Evolutionary conservation across 169 alveolate species (phyloP).

Genomic region (Cryptosporidium sp.): DNA sequence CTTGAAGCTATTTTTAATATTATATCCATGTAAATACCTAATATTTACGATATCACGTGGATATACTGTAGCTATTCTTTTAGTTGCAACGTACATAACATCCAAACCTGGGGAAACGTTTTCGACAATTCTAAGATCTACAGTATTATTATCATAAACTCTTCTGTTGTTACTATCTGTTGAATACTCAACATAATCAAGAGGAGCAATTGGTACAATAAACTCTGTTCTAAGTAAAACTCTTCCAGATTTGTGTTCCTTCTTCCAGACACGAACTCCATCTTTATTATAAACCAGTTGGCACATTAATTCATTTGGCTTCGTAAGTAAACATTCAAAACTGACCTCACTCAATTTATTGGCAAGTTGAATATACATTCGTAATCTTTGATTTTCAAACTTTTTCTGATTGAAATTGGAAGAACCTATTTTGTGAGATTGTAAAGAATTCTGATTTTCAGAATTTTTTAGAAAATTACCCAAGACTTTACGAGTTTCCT

Average conservation of each 20-base stretch:
- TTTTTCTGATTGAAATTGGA: neutral
- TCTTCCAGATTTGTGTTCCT: conserved; percentile 77
- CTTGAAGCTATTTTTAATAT: conserved; percentile 21
- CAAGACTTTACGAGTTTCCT: neutral
- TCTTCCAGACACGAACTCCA: conserved; percentile 82
- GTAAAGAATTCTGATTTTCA: neutral
- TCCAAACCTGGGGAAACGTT: conserved; percentile 70
- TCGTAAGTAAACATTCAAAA: conserved; percentile 55
- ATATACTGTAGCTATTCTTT: conserved; percentile 79
- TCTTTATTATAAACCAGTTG: conserved; percentile 76
- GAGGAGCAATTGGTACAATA: conserved; percentile 69
- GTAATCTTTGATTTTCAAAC: neutral
- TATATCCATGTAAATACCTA: conserved; percentile 75
- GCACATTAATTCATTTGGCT: conserved; percentile 40
- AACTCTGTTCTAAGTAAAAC: conserved; percentile 75
- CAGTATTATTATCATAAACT: conserved; percentile 77
- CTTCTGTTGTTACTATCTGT: conserved; percentile 75
- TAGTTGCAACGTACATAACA: conserved; percentile 77
- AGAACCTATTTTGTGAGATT: neutral
- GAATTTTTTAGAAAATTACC: neutral
- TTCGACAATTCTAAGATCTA: conserved; percentile 76
- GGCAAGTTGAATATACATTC: conserved; percentile 20
- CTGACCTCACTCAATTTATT: conserved; percentile 58
- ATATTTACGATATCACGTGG: conserved; percentile 80
- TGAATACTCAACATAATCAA: conserved; percentile 68